Base-by-base conservation (phyloP, 257 asterid species). In the Solanum piurae region DNA sequence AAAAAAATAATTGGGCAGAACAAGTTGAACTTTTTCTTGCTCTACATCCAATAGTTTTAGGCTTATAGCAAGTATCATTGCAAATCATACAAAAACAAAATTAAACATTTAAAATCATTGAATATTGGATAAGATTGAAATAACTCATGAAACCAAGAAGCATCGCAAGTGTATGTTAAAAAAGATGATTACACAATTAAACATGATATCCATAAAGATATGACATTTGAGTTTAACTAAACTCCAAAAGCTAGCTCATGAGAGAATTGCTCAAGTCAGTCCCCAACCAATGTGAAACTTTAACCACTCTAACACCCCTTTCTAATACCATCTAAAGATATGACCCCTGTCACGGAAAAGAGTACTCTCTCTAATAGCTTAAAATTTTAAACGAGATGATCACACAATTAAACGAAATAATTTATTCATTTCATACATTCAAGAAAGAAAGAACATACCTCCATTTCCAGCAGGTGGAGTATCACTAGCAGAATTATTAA, bases 401-500 rank as follows among this genome's bases (percentile, higher is more conserved):
- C 6, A 1, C 55, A 62, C 12, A 44, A 13, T 11, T 2, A 38
- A 46, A 20, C 5, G 2, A 71, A 71, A 31, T n/a, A 33, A 33
- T 31, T 31, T 29, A 69, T 69, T 6, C 38, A 66, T n/a, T 46
- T 1, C 71, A 66, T 25, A 10, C 74, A 76, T n/a, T 4, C n/a
- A 18, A 21, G 7, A 86, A 58, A 52, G 88, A 42, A 42, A 18
- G 7, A 62, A 71, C 66, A 89, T 40, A 94, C 98, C 98, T 89
- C 91, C 91, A 87, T 82, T 89, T 66, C 89, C 89, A 60, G 60
- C 14, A 49, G 90, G 36, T 3, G 90, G 33, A 87, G 90, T 90
- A 74, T 34, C 82, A 73, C 38, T 84, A 0, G 89, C 90, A 42
- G 95, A 91, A 86, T 93, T 93, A 86, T 93, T 89, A 88, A 89